A percentile compares a stretch with the other conserved stretches of the same genome.
Evolutionary conservation across 208 protist genomes (phyloP).

Genomic region (Crithidia mellificae): DNA sequence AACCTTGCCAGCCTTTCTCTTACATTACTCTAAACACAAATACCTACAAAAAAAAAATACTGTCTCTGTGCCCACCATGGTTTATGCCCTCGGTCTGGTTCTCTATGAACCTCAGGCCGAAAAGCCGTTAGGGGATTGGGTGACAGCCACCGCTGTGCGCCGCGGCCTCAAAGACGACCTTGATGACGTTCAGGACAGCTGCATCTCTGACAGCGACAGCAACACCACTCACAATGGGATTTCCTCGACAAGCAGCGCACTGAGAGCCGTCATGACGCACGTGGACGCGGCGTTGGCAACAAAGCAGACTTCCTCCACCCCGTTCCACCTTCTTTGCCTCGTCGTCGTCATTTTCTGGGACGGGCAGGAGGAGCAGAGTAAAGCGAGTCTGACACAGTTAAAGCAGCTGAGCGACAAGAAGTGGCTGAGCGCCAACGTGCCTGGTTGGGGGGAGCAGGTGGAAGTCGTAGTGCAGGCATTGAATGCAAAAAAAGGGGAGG

Average conservation of each 20-base stretch:
- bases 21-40: too few relatives aligned
- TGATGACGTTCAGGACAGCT: constrained; percentile 11
- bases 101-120: constrained; percentile 43
- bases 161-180: constrained; percentile 24
- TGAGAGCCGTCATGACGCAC: not conserved
- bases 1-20: too few relatives aligned
- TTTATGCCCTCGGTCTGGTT: constrained; percentile 33
- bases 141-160: constrained; percentile 18
- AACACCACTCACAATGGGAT: not conserved
- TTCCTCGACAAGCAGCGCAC: too few relatives aligned
- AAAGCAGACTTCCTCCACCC: not conserved
- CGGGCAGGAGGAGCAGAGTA: constrained; percentile 55
- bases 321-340: constrained; percentile 32
- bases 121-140: constrained; percentile 38
- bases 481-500: constrained; percentile 71
- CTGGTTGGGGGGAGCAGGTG: constrained; percentile 29
- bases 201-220: constrained; percentile 3
- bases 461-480: constrained; percentile 81
- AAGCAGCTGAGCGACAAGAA: constrained; percentile 48
- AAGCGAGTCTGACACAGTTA: constrained; percentile 58
- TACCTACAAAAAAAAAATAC: too few relatives aligned
- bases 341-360: constrained; percentile 81
- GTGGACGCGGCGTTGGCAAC: constrained; percentile 14
- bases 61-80: not conserved
- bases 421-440: constrained; percentile 6